Base-by-base conservation (phyloP, 805 yeast species). In the Wickerhamiella slavikovae region DNA sequence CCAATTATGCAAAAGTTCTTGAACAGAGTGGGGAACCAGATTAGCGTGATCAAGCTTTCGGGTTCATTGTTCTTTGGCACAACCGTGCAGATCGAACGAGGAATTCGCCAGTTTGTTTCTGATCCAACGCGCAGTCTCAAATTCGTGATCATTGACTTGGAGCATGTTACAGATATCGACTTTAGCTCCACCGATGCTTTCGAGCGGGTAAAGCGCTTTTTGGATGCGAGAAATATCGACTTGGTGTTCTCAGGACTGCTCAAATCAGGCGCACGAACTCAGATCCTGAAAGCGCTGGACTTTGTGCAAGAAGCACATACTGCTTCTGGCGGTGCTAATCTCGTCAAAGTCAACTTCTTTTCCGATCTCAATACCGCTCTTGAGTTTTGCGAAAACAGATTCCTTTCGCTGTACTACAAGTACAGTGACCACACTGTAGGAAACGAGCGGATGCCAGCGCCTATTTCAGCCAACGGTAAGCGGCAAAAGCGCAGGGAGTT, bases 131-230 rank as follows among this genome's bases (percentile, higher is more conserved):
- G 73, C 23, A 58, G 60, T n/a, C 72, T 89, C 41, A 69, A 76
- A 43, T 89, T 71, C 47, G 55, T 89, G 37, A 68, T 89, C 29
- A 48, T 89, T 28, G 98, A 89, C 52, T 71, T 89, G 63, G 72
- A 72, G 40, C 69, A 73, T 22, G 93, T 89, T 18, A 62, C 38
- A 43, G 67, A 67, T 27, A 68, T 89, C 38, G 98, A 89, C 51
- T 89, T 77, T 43, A 76, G 93, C 27, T 95, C 96, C 0, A 93
- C 94, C 7, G 96, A 89, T 50, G 93, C 95, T 0, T 78, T 89
- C 48, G 69, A 82, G 40, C 61, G 94, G 41, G 74, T 89, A 36
- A 69, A 78, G 47, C 73, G 91, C 37, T 64, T 83, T 42, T 57
- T 80, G 12, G 66, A 66, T 34, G 71, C 75, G 14, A 72, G 69